Percentiles rank a stretch among this genome's conserved stretches.
Conservation (phyloP, 2,329 filamentous ascomycete genomes). For the Neonectria magnoliae region DNA sequence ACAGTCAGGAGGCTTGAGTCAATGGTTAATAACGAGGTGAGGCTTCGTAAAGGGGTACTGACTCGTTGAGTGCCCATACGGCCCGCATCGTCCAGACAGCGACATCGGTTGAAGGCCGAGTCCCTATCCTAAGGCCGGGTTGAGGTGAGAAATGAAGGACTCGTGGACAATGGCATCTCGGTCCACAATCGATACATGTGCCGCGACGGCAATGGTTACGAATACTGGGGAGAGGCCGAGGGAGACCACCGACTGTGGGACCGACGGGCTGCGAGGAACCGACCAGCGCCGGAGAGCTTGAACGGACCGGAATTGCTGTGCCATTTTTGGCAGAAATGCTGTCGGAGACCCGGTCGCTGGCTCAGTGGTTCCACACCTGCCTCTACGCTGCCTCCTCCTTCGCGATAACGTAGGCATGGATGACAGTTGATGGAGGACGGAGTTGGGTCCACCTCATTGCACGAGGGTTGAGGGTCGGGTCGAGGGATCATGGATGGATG, state of each 20-base stretch:
- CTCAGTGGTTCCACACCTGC: background rate
- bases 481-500: background rate
- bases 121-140: background rate
- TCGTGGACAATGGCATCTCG: constrained; percentile 6
- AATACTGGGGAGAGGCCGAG: constrained; percentile 2
- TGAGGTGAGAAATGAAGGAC: constrained; percentile 28
- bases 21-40: background rate
- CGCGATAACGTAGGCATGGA: constrained; percentile 14
- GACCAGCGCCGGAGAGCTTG: constrained; percentile 1
- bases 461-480: background rate
- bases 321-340: background rate
- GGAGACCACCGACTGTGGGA: constrained; percentile 10
- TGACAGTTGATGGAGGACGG: constrained; percentile 12
- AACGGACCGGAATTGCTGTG: constrained; percentile 1
- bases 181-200: constrained; percentile 15
- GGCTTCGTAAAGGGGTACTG: background rate
- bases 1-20: background rate
- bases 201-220: constrained; percentile 14
- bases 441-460: constrained; percentile 8
- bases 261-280: constrained; percentile 11
- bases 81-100: background rate
- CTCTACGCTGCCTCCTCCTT: constrained; percentile 8
- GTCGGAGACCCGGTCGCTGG: constrained; percentile 1
- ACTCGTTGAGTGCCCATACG: background rate
- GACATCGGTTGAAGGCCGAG: background rate